phyloP scores from a whole-genome alignment of 768 basidiomycete genomes.

The Plicaturopsis crispa region DNA sequence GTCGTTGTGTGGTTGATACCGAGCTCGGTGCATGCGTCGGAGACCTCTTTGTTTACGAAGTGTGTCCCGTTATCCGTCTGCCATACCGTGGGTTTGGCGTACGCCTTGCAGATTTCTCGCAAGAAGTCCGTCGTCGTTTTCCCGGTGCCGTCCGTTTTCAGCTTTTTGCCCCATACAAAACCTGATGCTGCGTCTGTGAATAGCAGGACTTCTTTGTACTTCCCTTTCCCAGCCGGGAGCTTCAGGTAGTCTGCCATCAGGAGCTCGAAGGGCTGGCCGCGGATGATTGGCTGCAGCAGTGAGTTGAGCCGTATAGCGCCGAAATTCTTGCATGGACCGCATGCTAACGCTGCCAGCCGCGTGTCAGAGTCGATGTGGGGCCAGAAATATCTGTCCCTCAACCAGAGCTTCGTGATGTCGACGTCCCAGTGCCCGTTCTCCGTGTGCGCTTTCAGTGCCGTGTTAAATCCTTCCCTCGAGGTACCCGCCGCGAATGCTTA shows the following conservation, averaged over 20 bases:
- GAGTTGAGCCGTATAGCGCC: conserved; percentile 11
- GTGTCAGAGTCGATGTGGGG: conserved; percentile 12
- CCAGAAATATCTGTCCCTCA: conserved; percentile 22
- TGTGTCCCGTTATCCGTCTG: conserved; percentile 17
- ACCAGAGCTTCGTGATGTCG: conserved; percentile 21
- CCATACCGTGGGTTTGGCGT: conserved; percentile 9
- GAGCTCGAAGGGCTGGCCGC: conserved; percentile 12
- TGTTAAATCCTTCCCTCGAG: conserved; percentile 13
- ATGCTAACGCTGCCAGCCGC: conserved; percentile 6
- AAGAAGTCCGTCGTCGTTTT: conserved; percentile 7
- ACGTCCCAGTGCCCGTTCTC: conserved; percentile 21
- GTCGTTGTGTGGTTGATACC: conserved; percentile 9
- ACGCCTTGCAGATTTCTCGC: conserved; percentile 9
- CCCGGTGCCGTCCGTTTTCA: conserved; percentile 7
- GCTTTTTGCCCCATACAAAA: conserved; percentile 16
- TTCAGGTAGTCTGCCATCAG: conserved; percentile 14
- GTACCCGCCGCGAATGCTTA: conserved; percentile 4
- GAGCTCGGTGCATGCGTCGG: conserved; percentile 7
- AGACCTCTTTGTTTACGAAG: conserved; percentile 13
- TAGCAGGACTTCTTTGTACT: conserved; percentile 7
- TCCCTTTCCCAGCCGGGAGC: conserved; percentile 9
- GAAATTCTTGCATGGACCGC: conserved; percentile 14
- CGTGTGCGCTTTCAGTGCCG: conserved; percentile 11
- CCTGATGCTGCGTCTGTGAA: conserved; percentile 12
- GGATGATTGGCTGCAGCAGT: conserved; percentile 13